Base-by-base conservation (phyloP, 2,329 filamentous ascomycete species). In the Epichloe brachyelytri region DNA sequence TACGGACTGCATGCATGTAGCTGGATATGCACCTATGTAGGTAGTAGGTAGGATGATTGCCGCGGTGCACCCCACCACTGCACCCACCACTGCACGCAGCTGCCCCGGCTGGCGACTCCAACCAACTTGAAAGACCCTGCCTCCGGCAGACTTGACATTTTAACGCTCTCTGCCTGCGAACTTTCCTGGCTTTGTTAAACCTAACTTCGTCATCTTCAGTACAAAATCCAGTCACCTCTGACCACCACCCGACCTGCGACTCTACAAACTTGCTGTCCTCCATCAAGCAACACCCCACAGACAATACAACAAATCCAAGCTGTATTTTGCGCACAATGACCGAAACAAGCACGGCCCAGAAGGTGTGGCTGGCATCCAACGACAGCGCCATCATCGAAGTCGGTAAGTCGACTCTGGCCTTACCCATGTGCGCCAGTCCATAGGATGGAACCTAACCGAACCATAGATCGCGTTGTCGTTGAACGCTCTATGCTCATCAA, bases 401-500 rank as follows among this genome's bases (percentile, higher is more conserved):
- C 50, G 69, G 72, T 74, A 69, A 57, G 73, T 69, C 50, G 20
- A 26, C 26, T 33, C 14, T 20, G 19, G 11, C 7, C 11, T n/a
- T 8, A 14, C 15, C 40, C 20, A 19, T 39, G n/a, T 4, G 48
- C 22, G 41, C 40, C n/a, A 11, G 19, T 11, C 30, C 8, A 15
- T 8, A 15, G 8, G 39, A 22, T 19, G 7, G 6, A 19, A n/a
- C 22, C 22, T 46, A 53, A 55, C 50, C 19, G 17, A 39, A 40
- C 53, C 26, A 55, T 22, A 86, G 89, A 95, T 57, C 87, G 88
- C 57, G 75, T 80, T 38, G 86, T 97, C 54, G 88, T 87, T 41
- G 88, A 95, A 75, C 87, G 91, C 58, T 95, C 88, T 3, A 82
- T 96, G 63, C 78, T 98, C 49, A 94, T 98, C 76, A 96, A 95